Evolutionary conservation across 441 rosid genomes (phyloP), one percentile per base, ranked within the genome.

Genomic region (Mallotus japonicus): DNA sequence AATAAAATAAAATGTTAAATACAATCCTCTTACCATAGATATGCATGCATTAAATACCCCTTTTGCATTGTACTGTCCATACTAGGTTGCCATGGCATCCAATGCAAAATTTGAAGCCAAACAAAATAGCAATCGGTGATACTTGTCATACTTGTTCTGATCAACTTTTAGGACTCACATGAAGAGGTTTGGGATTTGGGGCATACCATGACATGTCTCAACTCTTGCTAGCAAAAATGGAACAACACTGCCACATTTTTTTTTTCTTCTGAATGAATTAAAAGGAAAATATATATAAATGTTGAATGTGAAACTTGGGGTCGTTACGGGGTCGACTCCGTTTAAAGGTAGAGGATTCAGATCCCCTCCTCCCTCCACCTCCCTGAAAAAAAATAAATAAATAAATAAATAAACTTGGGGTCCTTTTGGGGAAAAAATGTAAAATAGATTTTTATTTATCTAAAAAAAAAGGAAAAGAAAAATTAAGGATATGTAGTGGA

Each of bases 121-220:
- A 66, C 57, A 34, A 22, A 66, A 66, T 51, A 24, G 22, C 19
- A 66, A 50, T 47, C 22, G 47, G 65, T 40, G 47, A 28, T 19
- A 34, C 14, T 61, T n/a, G n/a, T 54, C n/a, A 37, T 19, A 59
- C 53, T 72, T 62, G 22, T 73, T 19, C 55, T 59, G n/a, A 20
- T 12, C 56, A 20, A 65, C 7, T 47, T 42, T 20, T 37, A 37
- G 15, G 32, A 44, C 42, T 63, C 37, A 55, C 40, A 24, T 4
- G 19, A 42, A 32, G 15, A 17, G 24, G 11, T 46, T 63, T 46
- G 54, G 55, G 40, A 34, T 34, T 5, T 34, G 40, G 40, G 69
- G 37, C 15, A 46, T 63, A 13, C 62, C 69, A 65, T 46, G 51
- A 17, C 16, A 73, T 16, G 47, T 44, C 56, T 22, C 37, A 50